A percentile compares a stretch with the other conserved stretches of the same genome.
Evolutionary conservation across 176 grass and related monocot genomes (phyloP).

Genomic region (Phyllostachys edulis): DNA sequence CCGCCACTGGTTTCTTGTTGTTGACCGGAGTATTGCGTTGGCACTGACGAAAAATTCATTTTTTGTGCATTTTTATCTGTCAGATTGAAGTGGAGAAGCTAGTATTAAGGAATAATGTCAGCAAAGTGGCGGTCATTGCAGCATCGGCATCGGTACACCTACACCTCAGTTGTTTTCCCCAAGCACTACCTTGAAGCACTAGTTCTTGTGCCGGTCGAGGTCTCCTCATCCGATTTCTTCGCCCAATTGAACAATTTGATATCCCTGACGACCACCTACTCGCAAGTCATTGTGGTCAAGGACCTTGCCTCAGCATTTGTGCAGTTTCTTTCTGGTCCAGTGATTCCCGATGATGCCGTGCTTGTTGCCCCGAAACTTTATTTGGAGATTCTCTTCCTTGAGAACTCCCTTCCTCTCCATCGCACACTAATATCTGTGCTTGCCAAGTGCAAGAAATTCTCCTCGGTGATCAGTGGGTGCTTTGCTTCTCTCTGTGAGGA

Average conservation of each 20-base stretch:
- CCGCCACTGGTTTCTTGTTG: neutral
- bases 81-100: conserved; percentile 22
- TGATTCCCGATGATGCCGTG: conserved; percentile 34
- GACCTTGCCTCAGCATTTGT: conserved; percentile 65
- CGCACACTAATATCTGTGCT: conserved; percentile 82
- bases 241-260: conserved; percentile 64
- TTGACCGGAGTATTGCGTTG: neutral
- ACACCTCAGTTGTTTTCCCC: conserved; percentile 80
- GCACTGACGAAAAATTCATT: neutral
- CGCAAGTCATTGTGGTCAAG: conserved; percentile 64
- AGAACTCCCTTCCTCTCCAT: conserved; percentile 86
- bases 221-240: conserved; percentile 52
- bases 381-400: conserved; percentile 85
- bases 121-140: conserved; percentile 89
- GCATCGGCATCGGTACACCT: conserved; percentile 84
- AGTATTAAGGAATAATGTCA: conserved; percentile 53
- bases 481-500: conserved; percentile 72
- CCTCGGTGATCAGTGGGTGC: conserved; percentile 48
- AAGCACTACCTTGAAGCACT: conserved; percentile 64
- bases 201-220: conserved; percentile 33
- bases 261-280: conserved; percentile 78
- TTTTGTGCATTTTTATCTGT: neutral
- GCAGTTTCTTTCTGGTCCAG: conserved; percentile 53
- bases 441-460: conserved; percentile 62
- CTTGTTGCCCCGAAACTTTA: conserved; percentile 56